Evolutionary conservation across 192 early-diverging fungal genomes (phyloP), one percentile per base, ranked within the genome.

Genomic region (Rhizoclosmatium globosum): DNA sequence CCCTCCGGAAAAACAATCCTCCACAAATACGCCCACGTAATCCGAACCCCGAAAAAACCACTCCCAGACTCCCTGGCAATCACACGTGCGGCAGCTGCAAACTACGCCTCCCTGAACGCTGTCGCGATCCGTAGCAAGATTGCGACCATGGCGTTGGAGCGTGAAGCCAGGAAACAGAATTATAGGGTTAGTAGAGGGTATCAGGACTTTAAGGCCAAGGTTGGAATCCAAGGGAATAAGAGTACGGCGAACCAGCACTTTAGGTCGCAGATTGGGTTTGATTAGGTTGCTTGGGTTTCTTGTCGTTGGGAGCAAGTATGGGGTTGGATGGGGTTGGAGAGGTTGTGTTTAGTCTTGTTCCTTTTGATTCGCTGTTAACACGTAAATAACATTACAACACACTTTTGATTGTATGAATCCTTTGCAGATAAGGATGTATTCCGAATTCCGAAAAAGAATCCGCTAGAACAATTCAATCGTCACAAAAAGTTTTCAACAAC

Each of bases 1-100:
- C 96, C 98, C 21, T 93, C 84, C 42, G 98, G 98, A 43, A 21
- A 50, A 21, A 23, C 4, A 11, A 62, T 79, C 38, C 62, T 79
- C 44, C 43, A 79, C 78, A 47, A 48, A n/a, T 39, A 79, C 21
- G 78, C 68, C 3, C 68, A 79, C 62, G 61, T 61, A 7, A 65
- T 44, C 6, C 78, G 70, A 21, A 38, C 46, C 21, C 70, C 78
- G 4, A 53, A 65, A 71, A 65, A 47, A n/a, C 60, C 62, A 13
- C 69, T 71, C 39, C 70, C 77, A 21, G 70, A 79, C 9, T 61
- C 69, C 21, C 69, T 79, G 17, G 78, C 68, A 43, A 79, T 79
- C 68, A 71, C 70, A 11, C 68, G 69, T 31, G 39, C 56, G 2
- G 68, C 71, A 9, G 78, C 78, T 43, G 78, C 68, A 11, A 70